These are phyloP conservation scores for Pholiota microspora DNA, from an alignment of 768 basidiomycete genomes.

Conservation along the genomic window DNA sequence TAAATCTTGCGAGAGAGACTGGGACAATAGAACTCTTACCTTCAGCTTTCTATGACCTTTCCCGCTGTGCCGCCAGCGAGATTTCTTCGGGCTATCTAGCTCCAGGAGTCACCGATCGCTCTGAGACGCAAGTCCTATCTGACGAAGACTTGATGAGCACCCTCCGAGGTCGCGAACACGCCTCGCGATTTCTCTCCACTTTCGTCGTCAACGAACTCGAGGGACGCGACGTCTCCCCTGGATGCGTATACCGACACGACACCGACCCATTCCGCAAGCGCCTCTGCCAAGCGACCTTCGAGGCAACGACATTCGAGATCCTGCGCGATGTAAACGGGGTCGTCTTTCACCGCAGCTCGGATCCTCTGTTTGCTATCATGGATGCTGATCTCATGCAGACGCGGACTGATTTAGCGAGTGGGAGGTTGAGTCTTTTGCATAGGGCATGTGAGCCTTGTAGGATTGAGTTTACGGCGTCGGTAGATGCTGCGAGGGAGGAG, in stretches of 20 bases:
- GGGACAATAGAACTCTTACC: constrained; percentile 60
- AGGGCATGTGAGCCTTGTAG: constrained; percentile 67
- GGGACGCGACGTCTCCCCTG: constrained; percentile 49
- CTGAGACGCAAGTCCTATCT: constrained; percentile 39
- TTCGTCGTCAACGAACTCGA: constrained; percentile 77
- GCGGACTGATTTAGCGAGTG: constrained; percentile 41
- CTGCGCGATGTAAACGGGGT: constrained; percentile 72
- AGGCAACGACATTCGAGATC: constrained; percentile 71
- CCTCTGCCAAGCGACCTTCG: constrained; percentile 69
- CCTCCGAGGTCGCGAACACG: constrained; percentile 69
- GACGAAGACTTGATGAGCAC: constrained; percentile 56
- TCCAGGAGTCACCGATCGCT: constrained; percentile 22
- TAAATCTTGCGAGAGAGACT: constrained; percentile 62
- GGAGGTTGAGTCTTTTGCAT: constrained; percentile 40
- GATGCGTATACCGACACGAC: constrained; percentile 51
- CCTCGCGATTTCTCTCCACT: constrained; percentile 71
- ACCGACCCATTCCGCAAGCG: constrained; percentile 43
- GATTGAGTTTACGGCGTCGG: constrained; percentile 57
- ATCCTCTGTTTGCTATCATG: constrained; percentile 69
- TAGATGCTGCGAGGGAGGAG: constrained; percentile 57
- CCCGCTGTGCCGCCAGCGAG: constrained; percentile 62
- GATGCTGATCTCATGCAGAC: constrained; percentile 68
- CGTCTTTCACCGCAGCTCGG: constrained; percentile 60
- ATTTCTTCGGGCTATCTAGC: constrained; percentile 49
- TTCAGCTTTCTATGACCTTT: constrained; percentile 79